These are phyloP conservation scores for Pleurotus tuber-regium DNA, from an alignment of 768 basidiomycete species.

Conservation along the genomic window DNA sequence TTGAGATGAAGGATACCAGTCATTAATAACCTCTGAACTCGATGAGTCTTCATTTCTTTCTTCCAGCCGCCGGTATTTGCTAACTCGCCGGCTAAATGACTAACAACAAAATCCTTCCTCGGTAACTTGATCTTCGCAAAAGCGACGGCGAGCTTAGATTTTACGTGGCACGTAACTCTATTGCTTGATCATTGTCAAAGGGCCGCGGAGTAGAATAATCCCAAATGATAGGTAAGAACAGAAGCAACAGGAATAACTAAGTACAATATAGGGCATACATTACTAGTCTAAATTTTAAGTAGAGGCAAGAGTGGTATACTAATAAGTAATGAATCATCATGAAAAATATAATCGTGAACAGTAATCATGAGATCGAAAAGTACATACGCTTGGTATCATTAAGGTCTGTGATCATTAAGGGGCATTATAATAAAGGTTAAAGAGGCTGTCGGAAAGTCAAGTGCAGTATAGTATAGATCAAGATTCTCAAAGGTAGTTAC, in stretches of 20 bases:
- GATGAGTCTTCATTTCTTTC: not conserved
- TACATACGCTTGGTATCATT: slow-evolving; percentile 15
- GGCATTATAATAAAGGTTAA: slow-evolving; percentile 10
- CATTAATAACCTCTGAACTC: no score
- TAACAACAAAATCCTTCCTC: slow-evolving; percentile 1
- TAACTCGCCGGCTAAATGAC: slow-evolving; percentile 9
- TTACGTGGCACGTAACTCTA: slow-evolving; percentile 7
- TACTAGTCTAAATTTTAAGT: not conserved
- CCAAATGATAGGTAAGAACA: slow-evolving; percentile 16
- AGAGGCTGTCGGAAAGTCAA: slow-evolving; percentile 11
- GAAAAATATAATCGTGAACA: slow-evolving; percentile 17
- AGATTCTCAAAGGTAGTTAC: slow-evolving; percentile 14
- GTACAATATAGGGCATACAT: not conserved
- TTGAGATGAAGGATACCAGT: no score
- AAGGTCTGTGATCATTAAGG: slow-evolving; percentile 8
- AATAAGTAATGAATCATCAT: slow-evolving; percentile 11
- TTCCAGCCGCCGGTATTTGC: slow-evolving; percentile 6
- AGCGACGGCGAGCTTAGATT: slow-evolving; percentile 6
- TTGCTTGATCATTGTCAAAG: slow-evolving; percentile 4
- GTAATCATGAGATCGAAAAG: no score
- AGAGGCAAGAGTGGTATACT: slow-evolving; percentile 4
- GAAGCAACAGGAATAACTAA: not conserved
- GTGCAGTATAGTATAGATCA: slow-evolving; percentile 3
- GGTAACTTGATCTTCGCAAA: slow-evolving; percentile 6
- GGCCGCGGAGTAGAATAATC: slow-evolving; percentile 11